Evolutionary conservation across 345 rosid species (phyloP).

Genomic region (Gossypium anomalum): DNA sequence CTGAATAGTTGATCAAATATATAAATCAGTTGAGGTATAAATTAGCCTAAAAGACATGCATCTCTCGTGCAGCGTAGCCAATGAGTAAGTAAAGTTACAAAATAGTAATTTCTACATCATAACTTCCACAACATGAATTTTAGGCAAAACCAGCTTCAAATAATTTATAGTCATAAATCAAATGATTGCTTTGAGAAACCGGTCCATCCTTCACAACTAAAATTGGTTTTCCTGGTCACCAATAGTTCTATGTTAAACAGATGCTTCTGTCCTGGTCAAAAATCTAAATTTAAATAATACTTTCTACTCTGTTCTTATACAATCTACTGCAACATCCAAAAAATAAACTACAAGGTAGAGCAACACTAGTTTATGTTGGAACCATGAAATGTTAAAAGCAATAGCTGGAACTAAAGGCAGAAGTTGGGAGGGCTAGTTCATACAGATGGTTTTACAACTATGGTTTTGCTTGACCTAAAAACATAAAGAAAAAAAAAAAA

Average conservation of each 20-base stretch:
- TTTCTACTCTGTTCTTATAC: background rate
- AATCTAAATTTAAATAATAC: background rate
- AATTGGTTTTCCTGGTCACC: background rate
- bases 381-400: background rate
- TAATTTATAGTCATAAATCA: background rate
- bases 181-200: background rate
- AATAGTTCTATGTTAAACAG: background rate
- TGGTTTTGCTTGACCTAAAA: background rate
- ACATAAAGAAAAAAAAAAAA: background rate
- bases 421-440: background rate
- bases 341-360: background rate
- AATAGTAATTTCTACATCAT: background rate
- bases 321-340: background rate
- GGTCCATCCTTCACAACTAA: background rate
- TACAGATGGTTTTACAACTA: background rate
- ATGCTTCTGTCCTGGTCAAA: background rate
- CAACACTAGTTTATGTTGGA: background rate
- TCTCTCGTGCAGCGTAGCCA: background rate
- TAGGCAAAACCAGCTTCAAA: background rate
- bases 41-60: background rate
- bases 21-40: background rate
- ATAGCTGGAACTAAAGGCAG: background rate
- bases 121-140: background rate
- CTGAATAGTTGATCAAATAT: background rate
- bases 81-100: background rate